These are phyloP conservation scores for Quercus mongolica DNA, from an alignment of 306 rosid species.

Conservation along the genomic window DNA sequence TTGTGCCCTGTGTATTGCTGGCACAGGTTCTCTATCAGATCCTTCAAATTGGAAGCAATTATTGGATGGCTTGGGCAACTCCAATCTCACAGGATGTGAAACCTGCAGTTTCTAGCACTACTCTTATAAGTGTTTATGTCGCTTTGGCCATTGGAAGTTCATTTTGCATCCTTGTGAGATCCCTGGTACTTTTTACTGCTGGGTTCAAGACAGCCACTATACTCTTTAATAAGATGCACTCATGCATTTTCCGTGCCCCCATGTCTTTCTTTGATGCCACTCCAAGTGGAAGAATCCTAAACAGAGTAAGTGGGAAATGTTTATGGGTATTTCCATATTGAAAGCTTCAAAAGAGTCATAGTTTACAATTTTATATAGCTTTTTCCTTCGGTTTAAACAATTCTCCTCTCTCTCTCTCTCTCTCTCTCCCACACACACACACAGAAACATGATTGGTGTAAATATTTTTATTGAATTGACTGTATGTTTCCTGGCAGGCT, in stretches of 20 bases:
- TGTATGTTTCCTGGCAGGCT: constrained; percentile 34
- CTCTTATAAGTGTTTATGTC: constrained; percentile 38
- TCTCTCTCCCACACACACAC: neutral
- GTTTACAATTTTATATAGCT: neutral
- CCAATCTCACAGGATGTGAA: constrained; percentile 42
- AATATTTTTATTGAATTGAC: neutral
- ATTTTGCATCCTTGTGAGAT: constrained; percentile 33
- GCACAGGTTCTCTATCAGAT: constrained; percentile 40
- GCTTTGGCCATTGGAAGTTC: constrained; percentile 55
- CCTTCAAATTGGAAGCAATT: constrained; percentile 64
- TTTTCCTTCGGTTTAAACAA: neutral
- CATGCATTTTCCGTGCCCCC: constrained; percentile 57
- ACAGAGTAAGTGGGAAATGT: constrained; percentile 39
- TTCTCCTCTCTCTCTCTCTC: neutral
- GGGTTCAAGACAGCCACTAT: constrained; percentile 57
- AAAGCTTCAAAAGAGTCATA: neutral
- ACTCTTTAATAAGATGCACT: constrained; percentile 58
- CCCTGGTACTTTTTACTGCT: constrained; percentile 32
- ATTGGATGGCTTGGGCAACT: constrained; percentile 79
- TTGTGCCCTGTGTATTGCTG: constrained; percentile 51
- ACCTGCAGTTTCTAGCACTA: constrained; percentile 25
- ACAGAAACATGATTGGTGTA: neutral
- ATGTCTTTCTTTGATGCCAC: constrained; percentile 74
- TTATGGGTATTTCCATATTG: neutral
- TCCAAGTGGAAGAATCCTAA: constrained; percentile 63